These are phyloP conservation scores for Blastobotrys chiropterorum DNA, from an alignment of 805 yeast genomes.

Conservation along the genomic window DNA sequence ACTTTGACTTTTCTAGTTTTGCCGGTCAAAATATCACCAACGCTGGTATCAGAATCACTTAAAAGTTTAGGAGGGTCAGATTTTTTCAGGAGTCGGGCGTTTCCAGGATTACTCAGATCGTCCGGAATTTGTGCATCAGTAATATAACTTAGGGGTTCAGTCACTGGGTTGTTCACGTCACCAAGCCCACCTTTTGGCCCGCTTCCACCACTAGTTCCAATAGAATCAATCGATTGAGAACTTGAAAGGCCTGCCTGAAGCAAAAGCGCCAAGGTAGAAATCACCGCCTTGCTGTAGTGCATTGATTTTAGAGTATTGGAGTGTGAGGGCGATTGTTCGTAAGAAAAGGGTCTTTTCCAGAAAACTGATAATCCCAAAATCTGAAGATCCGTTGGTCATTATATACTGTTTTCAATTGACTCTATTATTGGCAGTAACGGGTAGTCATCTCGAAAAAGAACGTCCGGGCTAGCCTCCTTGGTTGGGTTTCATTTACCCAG, in stretches of 20 bases:
- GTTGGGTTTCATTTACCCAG: not conserved
- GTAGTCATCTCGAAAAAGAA: not conserved
- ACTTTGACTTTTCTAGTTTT: not conserved
- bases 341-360: not conserved
- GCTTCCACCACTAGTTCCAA: constrained; percentile 5
- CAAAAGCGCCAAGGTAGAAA: not conserved
- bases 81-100: not conserved
- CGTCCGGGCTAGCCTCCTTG: not conserved
- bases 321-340: not conserved
- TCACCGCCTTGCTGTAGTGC: not conserved
- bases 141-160: not conserved
- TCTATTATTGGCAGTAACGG: not conserved
- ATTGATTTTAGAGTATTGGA: too few relatives aligned
- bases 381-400: not conserved
- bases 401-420: not conserved
- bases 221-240: not conserved
- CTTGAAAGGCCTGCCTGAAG: not conserved
- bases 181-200: constrained; percentile 8
- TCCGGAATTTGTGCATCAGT: not conserved
- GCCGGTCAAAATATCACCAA: too few relatives aligned
- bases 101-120: not conserved
- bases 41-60: not conserved
- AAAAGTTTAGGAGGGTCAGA: not conserved
- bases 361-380: not conserved
- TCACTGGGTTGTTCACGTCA: constrained; percentile 4